phyloP scores from a whole-genome alignment of 2,329 filamentous ascomycete species.

The Aspergillus sp. region DNA sequence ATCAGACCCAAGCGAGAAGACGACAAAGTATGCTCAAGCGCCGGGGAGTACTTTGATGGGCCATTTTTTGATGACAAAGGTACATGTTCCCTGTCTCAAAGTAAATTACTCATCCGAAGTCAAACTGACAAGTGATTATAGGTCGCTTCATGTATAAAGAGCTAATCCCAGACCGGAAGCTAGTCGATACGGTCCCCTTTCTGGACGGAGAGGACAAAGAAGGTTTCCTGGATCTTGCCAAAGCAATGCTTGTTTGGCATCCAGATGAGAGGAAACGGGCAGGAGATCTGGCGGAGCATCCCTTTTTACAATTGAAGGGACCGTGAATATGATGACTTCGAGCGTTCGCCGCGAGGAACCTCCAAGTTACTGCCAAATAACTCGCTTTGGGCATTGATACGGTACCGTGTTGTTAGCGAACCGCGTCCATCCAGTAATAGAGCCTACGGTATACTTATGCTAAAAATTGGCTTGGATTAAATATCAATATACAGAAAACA shows the following conservation, averaged over 20 bases:
- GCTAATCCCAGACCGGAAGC: constrained; percentile 32
- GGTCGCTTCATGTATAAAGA: constrained; percentile 34
- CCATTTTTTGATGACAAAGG: constrained; percentile 38
- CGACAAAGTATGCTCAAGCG: constrained; percentile 30
- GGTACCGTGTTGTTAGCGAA: no score
- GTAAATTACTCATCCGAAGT: constrained; percentile 6
- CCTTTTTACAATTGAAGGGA: constrained; percentile 31
- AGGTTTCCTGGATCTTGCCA: constrained; percentile 31
- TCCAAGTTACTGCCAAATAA: no score
- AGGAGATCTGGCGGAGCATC: constrained; percentile 28
- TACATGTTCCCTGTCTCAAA: constrained; percentile 24
- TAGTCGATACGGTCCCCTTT: constrained; percentile 28
- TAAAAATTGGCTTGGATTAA: no score
- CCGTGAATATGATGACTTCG: constrained; percentile 21
- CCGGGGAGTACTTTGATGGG: constrained; percentile 36
- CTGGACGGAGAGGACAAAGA: constrained; percentile 31
- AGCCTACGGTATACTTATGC: no score
- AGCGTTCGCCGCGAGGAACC: constrained; percentile 10
- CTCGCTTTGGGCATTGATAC: no score
- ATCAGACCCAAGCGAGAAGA: constrained; percentile 25
- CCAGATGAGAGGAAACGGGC: constrained; percentile 28
- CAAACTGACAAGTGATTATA: constrained; percentile 24
- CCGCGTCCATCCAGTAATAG: no score
- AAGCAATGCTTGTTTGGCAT: constrained; percentile 33
- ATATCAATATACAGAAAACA: no score